Evolutionary conservation across 108 stramenopile genomes (phyloP), one percentile per base, ranked within the genome.

Genomic region (Chaetoceros tenuissimus): DNA sequence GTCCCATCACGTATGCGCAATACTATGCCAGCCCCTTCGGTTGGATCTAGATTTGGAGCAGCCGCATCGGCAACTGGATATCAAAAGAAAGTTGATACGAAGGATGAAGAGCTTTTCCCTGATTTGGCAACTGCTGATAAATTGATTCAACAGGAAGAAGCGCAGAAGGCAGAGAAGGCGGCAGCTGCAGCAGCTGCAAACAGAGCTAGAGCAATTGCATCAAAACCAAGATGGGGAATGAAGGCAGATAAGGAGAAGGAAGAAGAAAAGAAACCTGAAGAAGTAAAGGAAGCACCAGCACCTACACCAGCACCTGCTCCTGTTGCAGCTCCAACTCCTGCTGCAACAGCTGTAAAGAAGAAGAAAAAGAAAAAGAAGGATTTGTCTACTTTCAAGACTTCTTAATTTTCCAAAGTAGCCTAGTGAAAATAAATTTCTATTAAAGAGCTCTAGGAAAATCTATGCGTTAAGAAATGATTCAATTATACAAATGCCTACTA

Each of bases 321-420:
- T 26, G 48, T 59, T 43, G 18, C 66, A 64, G 51, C 44, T 28
- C 24, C 72, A 3, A 55, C 28, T 3, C 47, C 73, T 20, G 45
- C 66, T 24, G 23, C 65, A 13, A 23, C 74, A 17, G n/a, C 66
- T 25, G 55, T 58, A 50, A 68, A 44, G 55, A 64, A 46, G 49
- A 81, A 72, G 57, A 87, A 92, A 77, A 92, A 87, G 63, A 92
- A 92, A 59, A 92, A 92, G 68, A 92, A 86, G 84, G 90, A 92
- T 72, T 57, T 88, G 17, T 78, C 74, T 21, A 80, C 82, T 3
- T 88, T 88, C 61, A 84, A 84, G 61, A 34, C 73, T 17, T 50
- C 58, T 18, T 63, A 44, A 17, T 66, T n/a, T n/a, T n/a, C n/a
- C n/a, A n/a, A n/a, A n/a, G n/a, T n/a, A n/a, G n/a, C n/a, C n/a